Percentiles rank a stretch among this genome's conserved stretches.
Evolutionary conservation across 1,139 yeast species (phyloP).

Genomic region (Pichia sp.): DNA sequence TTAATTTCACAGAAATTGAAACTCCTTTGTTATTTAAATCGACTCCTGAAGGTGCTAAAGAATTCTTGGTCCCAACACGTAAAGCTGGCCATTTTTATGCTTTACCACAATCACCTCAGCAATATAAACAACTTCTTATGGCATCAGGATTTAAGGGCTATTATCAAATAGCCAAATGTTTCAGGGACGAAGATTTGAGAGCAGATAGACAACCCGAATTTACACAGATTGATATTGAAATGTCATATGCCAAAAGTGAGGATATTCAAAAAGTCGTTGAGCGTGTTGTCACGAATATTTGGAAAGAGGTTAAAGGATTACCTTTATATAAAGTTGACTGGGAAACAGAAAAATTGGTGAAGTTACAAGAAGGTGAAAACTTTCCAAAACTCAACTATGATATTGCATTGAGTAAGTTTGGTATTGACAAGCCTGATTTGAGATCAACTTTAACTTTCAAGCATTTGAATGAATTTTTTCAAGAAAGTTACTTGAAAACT

Average conservation of each 20-base stretch:
- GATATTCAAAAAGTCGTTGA: slow-evolving; percentile 67
- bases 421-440: slow-evolving; percentile 93
- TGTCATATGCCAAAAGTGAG: slow-evolving; percentile 67
- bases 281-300: slow-evolving; percentile 43
- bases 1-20: slow-evolving; percentile 70
- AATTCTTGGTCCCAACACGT: slow-evolving; percentile 89
- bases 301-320: slow-evolving; percentile 41
- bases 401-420: slow-evolving; percentile 66
- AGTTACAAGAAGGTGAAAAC: slow-evolving; percentile 17
- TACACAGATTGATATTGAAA: slow-evolving; percentile 90
- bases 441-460: slow-evolving; percentile 50
- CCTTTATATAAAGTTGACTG: slow-evolving; percentile 30
- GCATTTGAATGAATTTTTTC: slow-evolving; percentile 37
- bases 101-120: slow-evolving; percentile 95
- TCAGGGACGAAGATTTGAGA: slow-evolving; percentile 91
- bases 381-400: slow-evolving; percentile 49
- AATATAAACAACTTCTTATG: slow-evolving; percentile 88
- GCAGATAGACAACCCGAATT: slow-evolving; percentile 97
- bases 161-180: slow-evolving; percentile 88
- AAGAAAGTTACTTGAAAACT: slow-evolving; percentile 27
- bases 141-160: slow-evolving; percentile 85
- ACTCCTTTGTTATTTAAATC: slow-evolving; percentile 91
- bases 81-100: slow-evolving; percentile 62
- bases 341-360: slow-evolving; percentile 20
- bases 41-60: slow-evolving; percentile 98